A percentile compares a stretch with the other conserved stretches of the same genome.
phyloP scores from a whole-genome alignment of 257 asterid species.

The Solanum okadae region DNA sequence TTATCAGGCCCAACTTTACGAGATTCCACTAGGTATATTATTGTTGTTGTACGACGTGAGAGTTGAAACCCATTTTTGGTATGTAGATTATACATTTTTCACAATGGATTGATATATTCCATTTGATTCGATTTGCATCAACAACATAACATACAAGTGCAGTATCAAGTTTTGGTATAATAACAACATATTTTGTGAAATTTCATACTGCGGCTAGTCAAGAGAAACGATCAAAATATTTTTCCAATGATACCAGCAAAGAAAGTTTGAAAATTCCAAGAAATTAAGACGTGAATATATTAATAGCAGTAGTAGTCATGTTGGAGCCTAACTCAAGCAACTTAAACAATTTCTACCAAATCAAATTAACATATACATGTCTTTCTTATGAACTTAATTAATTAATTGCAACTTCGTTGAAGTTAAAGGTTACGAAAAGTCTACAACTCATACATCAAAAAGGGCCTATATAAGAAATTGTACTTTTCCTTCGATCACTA shows the following conservation, averaged over 20 bases:
- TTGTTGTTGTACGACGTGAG: background rate
- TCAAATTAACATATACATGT: background rate
- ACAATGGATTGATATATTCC: too few relatives aligned
- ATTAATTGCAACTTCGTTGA: background rate
- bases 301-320: background rate
- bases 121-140: too few relatives aligned
- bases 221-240: background rate
- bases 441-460: background rate
- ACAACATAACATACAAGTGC: too few relatives aligned
- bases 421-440: background rate
- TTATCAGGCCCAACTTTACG: rapidly evolving
- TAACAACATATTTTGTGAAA: too few relatives aligned
- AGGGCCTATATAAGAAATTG: background rate
- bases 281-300: background rate
- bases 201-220: background rate
- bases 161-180: too few relatives aligned
- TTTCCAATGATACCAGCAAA: background rate
- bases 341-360: background rate
- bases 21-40: too few relatives aligned
- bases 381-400: background rate
- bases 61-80: too few relatives aligned
- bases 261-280: background rate
- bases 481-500: background rate
- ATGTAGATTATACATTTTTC: too few relatives aligned
- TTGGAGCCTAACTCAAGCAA: background rate